Base-by-base conservation (phyloP, 495 filamentous ascomycete genomes). In the Pyronema domesticum region DNA sequence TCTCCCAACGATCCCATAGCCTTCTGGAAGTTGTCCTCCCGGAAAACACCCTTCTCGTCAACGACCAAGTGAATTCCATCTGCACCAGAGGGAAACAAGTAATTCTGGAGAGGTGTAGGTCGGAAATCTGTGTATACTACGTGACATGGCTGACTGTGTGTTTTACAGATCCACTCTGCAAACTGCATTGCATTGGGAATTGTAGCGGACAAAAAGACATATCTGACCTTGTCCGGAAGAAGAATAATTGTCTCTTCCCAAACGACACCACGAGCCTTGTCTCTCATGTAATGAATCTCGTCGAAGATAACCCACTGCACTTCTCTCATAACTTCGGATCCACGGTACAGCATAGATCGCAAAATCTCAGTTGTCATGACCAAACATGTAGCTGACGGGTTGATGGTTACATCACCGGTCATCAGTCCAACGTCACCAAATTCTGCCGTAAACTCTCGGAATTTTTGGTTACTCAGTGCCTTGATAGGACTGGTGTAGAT, bases 291-390 rank as follows among this genome's bases (percentile, higher is more conserved):
- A 69, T 98, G 91, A 47, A 98, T 93, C 68, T 98, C 91, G 67
- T 98, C 91, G 60, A 98, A 98, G 3, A 96, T 70, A 7, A 98
- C 93, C 91, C 91, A 96, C 19, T 79, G 85, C 4, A 96, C 93
- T 71, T 98, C 91, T 57, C 91, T 85, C 91, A 96, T 96, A 57
- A 98, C 95, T 69, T 98, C 91, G 3, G 91, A 96, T 55, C 91
- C 91, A 63, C 89, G 79, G 66, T 98, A 98, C 67, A 98, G 69
- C 91, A 98, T 98, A 6, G 91, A 96, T 46, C 91, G 81, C 60
- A 98, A 70, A 85, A 98, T 98, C 76, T 98, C 91, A 7, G 91
- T 98, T 3, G 91, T 98, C 91, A 98, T 98, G 60, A 98, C 91
- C 53, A 98, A 77, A 69, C 91, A 96, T 39, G 87, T 94, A 42